Percentiles rank a stretch among this genome's conserved stretches.
phyloP scores from a whole-genome alignment of 2,329 filamentous ascomycete genomes.

The Aspergillus fumigatus region DNA sequence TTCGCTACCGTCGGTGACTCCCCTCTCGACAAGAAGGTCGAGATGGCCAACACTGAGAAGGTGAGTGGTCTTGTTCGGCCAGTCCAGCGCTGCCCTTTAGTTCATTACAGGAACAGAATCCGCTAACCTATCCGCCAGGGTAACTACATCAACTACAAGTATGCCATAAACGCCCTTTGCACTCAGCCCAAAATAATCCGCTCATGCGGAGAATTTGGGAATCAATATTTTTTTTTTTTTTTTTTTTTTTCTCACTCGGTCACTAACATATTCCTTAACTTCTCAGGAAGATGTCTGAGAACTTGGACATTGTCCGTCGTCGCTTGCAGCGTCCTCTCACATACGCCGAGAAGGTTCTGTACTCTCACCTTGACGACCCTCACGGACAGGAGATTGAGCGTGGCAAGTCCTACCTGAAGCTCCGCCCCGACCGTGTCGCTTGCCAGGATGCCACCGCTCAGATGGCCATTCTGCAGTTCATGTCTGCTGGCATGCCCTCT shows the following conservation, averaged over 20 bases:
- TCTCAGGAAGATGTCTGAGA: constrained; percentile 93
- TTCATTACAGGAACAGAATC: constrained; percentile 6
- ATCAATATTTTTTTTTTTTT: too few relatives aligned
- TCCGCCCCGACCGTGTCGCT: constrained; percentile 94
- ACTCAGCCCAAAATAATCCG: neutral
- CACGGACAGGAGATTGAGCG: constrained; percentile 95
- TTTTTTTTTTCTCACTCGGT: constrained; percentile 3
- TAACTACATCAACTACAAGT: constrained; percentile 96
- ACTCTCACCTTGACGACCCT: constrained; percentile 97
- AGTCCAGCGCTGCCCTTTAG: constrained; percentile 15
- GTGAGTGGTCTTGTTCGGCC: constrained; percentile 32
- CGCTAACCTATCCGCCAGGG: constrained; percentile 41
- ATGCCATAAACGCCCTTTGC: constrained; percentile 20
- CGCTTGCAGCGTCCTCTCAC: constrained; percentile 91
- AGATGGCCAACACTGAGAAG: constrained; percentile 95
- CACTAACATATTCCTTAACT: constrained; percentile 20
- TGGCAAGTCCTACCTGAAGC: constrained; percentile 90
- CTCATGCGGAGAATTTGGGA: neutral
- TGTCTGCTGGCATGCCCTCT: constrained; percentile 94
- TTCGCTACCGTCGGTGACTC: constrained; percentile 85
- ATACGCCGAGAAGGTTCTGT: constrained; percentile 97
- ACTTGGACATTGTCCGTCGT: constrained; percentile 81
- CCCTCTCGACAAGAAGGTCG: constrained; percentile 90
- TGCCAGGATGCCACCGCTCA: constrained; percentile 99
- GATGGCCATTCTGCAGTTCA: constrained; percentile 99